Evolutionary conservation across 805 yeast genomes (phyloP).

Genomic region (Tetrapisispora iriomotensis): DNA sequence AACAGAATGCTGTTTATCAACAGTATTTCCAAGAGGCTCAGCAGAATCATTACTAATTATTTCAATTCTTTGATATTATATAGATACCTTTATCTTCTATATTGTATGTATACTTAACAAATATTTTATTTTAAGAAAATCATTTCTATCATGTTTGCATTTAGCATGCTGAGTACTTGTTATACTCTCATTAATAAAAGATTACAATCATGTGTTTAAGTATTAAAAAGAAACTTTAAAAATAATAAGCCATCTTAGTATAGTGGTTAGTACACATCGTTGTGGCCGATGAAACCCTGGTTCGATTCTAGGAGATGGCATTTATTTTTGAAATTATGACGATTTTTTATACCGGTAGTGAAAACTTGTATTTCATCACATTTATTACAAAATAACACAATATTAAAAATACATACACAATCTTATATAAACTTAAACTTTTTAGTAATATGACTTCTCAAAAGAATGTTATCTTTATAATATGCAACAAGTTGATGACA

Average conservation of each 20-base stretch:
- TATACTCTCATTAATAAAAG: neutral
- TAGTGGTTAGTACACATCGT: slow-evolving; percentile 33
- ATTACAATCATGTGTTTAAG: neutral
- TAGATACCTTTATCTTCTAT: neutral
- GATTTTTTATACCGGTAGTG: too few species aligned
- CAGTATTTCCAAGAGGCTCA: slow-evolving; percentile 54
- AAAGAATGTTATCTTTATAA: too few species aligned
- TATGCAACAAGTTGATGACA: too few species aligned
- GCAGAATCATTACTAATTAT: slow-evolving; percentile 40
- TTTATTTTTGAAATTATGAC: slow-evolving; percentile 9
- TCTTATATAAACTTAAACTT: too few species aligned
- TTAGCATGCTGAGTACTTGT: neutral
- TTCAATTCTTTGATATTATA: neutral
- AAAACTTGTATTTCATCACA: neutral
- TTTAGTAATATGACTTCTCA: too few species aligned
- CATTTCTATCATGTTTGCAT: too few species aligned
- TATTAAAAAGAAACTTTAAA: too few species aligned
- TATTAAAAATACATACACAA: too few species aligned
- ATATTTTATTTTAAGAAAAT: too few species aligned
- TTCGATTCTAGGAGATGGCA: slow-evolving; percentile 33
- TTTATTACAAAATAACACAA: neutral
- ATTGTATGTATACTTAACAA: slow-evolving; percentile 6
- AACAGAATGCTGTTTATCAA: slow-evolving; percentile 48
- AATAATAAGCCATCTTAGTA: slow-evolving; percentile 26
- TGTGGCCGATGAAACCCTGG: slow-evolving; percentile 33